Percentiles rank a stretch among this genome's conserved stretches.
phyloP scores from a whole-genome alignment of 1,284 basidiomycete species.

The Apiotrichum gracile region DNA sequence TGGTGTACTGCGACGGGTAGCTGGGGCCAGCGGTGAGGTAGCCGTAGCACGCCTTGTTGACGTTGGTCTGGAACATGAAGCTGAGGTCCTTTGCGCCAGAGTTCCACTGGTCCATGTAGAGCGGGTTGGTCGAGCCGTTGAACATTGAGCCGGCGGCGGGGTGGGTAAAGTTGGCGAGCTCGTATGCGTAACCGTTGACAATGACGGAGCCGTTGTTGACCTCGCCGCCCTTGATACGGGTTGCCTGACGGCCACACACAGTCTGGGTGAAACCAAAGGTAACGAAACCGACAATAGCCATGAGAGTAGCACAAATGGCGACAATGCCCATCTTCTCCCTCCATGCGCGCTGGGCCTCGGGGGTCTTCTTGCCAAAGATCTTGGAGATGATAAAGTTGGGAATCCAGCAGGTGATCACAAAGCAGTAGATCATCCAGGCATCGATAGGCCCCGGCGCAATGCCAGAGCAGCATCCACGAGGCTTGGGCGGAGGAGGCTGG shows the following conservation, averaged over 20 bases:
- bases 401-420: slow-evolving; percentile 74
- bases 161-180: slow-evolving; percentile 79
- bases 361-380: slow-evolving; percentile 68
- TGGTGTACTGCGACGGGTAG: slow-evolving; percentile 59
- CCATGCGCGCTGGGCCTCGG: slow-evolving; percentile 92
- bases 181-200: slow-evolving; percentile 90
- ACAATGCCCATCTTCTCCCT: slow-evolving; percentile 95
- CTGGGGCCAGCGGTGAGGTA: slow-evolving; percentile 63
- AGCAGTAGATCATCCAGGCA: slow-evolving; percentile 95
- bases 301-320: slow-evolving; percentile 67
- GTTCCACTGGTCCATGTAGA: slow-evolving; percentile 69
- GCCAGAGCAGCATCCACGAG: slow-evolving; percentile 19
- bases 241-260: slow-evolving; percentile 78
- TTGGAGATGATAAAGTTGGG: slow-evolving; percentile 63
- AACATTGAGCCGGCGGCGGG: slow-evolving; percentile 58
- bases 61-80: slow-evolving; percentile 88
- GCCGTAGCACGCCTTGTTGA: slow-evolving; percentile 72
- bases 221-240: slow-evolving; percentile 67
- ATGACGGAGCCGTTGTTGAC: slow-evolving; percentile 78
- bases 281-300: slow-evolving; percentile 93
- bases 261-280: slow-evolving; percentile 98
- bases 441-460: slow-evolving; percentile 79
- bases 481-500: slow-evolving; percentile 7
- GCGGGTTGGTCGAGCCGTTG: slow-evolving; percentile 72
- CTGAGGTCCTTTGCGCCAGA: slow-evolving; percentile 80